Evolutionary conservation across 805 yeast species (phyloP).

Genomic region (Saccharomyces eubayanus): DNA sequence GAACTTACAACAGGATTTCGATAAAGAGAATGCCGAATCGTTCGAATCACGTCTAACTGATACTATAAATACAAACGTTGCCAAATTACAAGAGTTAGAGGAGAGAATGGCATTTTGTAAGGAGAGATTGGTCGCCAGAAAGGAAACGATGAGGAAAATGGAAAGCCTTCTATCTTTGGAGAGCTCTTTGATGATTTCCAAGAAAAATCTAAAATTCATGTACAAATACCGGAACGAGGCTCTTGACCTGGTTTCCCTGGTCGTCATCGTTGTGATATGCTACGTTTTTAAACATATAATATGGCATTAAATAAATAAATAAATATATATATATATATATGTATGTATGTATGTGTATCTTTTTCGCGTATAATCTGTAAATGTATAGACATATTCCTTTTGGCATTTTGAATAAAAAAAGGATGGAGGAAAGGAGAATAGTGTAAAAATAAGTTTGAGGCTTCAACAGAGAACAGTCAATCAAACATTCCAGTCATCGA

Average conservation of each 20-base stretch:
- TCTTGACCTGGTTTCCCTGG: constrained; percentile 6
- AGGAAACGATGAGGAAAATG: constrained; percentile 22
- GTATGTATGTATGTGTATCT: background rate
- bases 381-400: background rate
- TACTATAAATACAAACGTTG: constrained; percentile 12
- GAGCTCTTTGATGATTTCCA: constrained; percentile 12
- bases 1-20: constrained; percentile 24
- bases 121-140: constrained; percentile 15
- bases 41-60: constrained; percentile 14
- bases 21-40: constrained; percentile 20
- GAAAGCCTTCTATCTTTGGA: constrained; percentile 18
- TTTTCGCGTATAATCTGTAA: background rate
- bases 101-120: constrained; percentile 20
- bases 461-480: background rate
- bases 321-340: background rate
- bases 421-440: background rate
- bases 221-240: constrained; percentile 11
- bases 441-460: background rate
- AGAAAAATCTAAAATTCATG: constrained; percentile 11
- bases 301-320: background rate
- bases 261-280: background rate
- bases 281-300: background rate
- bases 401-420: background rate
- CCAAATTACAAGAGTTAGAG: constrained; percentile 25
- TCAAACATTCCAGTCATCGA: background rate